Conservation (phyloP, 148 eudicot genomes). For the Spergularia bocconei region DNA sequence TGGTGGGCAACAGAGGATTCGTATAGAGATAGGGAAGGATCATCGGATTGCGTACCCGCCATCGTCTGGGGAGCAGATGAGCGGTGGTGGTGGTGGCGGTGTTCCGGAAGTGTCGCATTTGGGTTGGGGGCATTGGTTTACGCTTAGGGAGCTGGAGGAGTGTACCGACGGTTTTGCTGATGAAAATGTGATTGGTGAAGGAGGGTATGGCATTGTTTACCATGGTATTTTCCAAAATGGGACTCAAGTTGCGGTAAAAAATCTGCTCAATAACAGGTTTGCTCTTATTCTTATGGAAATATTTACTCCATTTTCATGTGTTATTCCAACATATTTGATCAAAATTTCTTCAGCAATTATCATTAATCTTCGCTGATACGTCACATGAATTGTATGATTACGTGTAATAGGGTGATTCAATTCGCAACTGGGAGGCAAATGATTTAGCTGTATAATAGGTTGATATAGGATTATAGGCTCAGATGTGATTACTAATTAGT, state of each 20-base stretch:
- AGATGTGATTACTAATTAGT: too few species aligned
- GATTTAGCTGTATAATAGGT: too few species aligned
- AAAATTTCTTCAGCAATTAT: background rate
- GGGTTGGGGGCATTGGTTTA: constrained; percentile 97
- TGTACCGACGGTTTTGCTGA: constrained; percentile 61
- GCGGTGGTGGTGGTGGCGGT: constrained; percentile 16
- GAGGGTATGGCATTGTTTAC: constrained; percentile 94
- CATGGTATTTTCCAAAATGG: constrained; percentile 49
- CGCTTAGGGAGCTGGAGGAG: constrained; percentile 74
- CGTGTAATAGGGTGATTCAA: too few species aligned
- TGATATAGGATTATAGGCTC: too few species aligned
- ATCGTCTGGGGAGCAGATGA: constrained; percentile 33
- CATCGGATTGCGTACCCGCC: constrained; percentile 52
- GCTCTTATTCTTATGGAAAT: background rate
- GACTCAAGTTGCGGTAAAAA: constrained; percentile 69
- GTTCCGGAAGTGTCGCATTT: constrained; percentile 72
- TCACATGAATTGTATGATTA: too few species aligned
- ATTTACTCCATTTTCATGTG: background rate
- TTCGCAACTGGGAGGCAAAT: too few species aligned
- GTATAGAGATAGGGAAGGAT: constrained; percentile 54
- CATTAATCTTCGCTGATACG: too few species aligned
- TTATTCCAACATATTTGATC: too few species aligned
- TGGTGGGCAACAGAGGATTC: constrained; percentile 18
- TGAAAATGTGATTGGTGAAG: constrained; percentile 93
- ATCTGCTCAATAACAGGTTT: constrained; percentile 84